phyloP scores from a whole-genome alignment of 2,329 filamentous ascomycete genomes.

The Calonectria hawksworthii region DNA sequence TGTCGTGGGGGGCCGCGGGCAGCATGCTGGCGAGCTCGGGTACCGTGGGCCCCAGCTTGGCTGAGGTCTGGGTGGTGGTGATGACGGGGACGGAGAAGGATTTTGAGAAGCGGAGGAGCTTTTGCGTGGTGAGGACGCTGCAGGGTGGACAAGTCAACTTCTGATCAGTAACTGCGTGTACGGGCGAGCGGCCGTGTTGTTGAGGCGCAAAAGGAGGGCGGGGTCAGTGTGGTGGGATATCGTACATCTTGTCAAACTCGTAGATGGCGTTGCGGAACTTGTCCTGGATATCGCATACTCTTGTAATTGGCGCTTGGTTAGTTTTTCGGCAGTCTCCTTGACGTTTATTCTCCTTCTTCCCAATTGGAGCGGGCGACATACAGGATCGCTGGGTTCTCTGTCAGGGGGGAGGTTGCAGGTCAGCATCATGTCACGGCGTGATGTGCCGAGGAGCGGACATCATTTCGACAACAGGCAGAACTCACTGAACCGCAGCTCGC shows the following conservation, averaged over 20 bases:
- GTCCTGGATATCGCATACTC: conserved; percentile 95
- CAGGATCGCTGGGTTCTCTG: conserved; percentile 66
- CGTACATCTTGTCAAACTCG: conserved; percentile 86
- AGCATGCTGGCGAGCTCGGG: conserved; percentile 74
- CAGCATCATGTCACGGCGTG: conserved; percentile 14
- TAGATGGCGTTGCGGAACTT: conserved; percentile 88
- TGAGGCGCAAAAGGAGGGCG: conserved; percentile 9
- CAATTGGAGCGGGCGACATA: conserved; percentile 48
- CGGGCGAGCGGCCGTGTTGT: conserved; percentile 18
- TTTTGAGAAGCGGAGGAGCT: conserved; percentile 75
- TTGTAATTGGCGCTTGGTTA: conserved; percentile 51
- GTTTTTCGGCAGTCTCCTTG: not conserved
- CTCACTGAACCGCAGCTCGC: conserved; percentile 53
- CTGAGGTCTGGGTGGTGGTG: conserved; percentile 86
- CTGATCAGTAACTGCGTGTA: not conserved
- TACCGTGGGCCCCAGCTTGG: conserved; percentile 85
- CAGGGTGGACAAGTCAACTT: conserved; percentile 4
- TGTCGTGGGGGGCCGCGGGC: conserved; percentile 76
- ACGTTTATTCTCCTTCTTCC: not conserved
- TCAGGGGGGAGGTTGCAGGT: conserved; percentile 12
- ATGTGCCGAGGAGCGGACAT: not conserved
- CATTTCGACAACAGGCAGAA: conserved; percentile 1
- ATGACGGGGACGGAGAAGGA: conserved; percentile 83
- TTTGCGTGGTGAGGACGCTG: conserved; percentile 76
- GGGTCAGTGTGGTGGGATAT: not conserved